Evolutionary conservation across 768 basidiomycete species (phyloP).

Genomic region (Termitomyces sp.): DNA sequence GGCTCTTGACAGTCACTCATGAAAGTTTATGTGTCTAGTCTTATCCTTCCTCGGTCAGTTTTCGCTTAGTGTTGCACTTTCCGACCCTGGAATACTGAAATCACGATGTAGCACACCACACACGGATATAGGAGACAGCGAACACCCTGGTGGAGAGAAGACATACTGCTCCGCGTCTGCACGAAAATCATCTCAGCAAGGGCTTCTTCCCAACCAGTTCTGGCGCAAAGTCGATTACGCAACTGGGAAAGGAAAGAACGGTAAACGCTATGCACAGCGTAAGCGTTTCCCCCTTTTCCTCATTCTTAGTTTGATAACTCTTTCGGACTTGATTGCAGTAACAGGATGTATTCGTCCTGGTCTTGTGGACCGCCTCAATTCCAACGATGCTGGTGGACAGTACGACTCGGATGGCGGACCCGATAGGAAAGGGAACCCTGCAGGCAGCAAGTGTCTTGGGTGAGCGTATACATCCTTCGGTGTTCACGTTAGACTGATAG

Average conservation of each 20-base stretch:
- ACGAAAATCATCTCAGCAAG: constrained; percentile 36
- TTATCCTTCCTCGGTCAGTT: constrained; percentile 43
- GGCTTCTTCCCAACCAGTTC: constrained; percentile 41
- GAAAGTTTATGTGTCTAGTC: constrained; percentile 21
- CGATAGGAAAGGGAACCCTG: constrained; percentile 47
- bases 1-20: background rate
- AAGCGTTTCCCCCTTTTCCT: constrained; percentile 13
- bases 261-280: constrained; percentile 44
- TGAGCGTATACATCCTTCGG: background rate
- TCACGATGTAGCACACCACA: constrained; percentile 31
- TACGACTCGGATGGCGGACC: constrained; percentile 57
- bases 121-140: constrained; percentile 51
- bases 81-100: background rate
- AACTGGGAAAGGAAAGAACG: constrained; percentile 36
- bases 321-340: constrained; percentile 26
- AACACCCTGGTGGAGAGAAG: constrained; percentile 51
- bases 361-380: constrained; percentile 40
- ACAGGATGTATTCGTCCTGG: constrained; percentile 53
- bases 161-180: constrained; percentile 49
- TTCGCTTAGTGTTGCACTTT: background rate
- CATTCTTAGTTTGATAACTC: background rate
- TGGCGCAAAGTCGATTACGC: constrained; percentile 48
- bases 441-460: constrained; percentile 30
- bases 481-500: background rate
- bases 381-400: constrained; percentile 49